These are phyloP conservation scores for Entophlyctis luteolus DNA, from an alignment of 192 early-diverging fungal genomes.

Conservation along the genomic window DNA sequence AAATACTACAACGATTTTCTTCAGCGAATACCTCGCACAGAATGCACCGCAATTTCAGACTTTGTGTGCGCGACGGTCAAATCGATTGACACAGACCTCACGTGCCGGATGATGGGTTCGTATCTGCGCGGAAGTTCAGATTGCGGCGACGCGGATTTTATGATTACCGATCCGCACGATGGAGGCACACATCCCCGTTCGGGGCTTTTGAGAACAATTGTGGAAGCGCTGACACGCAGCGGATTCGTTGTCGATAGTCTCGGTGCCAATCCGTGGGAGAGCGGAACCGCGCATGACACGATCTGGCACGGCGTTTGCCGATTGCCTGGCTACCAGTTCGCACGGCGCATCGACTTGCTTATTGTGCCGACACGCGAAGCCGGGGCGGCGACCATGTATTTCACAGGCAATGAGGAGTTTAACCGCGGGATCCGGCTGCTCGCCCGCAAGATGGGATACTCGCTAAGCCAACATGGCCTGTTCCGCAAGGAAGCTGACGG, in stretches of 20 bases:
- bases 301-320: conserved; percentile 34
- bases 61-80: conserved; percentile 18
- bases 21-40: conserved; percentile 39
- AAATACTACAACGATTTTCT: conserved; percentile 45
- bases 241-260: conserved; percentile 29
- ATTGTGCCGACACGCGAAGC: conserved; percentile 37
- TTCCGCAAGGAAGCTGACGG: conserved; percentile 21
- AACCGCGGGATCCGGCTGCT: conserved; percentile 41
- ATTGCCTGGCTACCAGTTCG: conserved; percentile 24
- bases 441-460: conserved; percentile 31
- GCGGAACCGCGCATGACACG: conserved; percentile 1
- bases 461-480: conserved; percentile 42
- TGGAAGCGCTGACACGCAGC: conserved; percentile 1
- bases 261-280: not conserved
- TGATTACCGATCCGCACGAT: conserved; percentile 21
- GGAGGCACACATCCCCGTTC: not conserved
- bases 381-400: conserved; percentile 49
- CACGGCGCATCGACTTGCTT: conserved; percentile 45
- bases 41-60: conserved; percentile 29
- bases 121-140: conserved; percentile 38
- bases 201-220: conserved; percentile 24
- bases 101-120: conserved; percentile 37
- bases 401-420: conserved; percentile 50
- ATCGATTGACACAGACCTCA: conserved; percentile 25
- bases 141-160: conserved; percentile 48